These are phyloP conservation scores for Umbelopsis ramanniana DNA, from an alignment of 192 early-diverging fungal species.

Conservation along the genomic window DNA sequence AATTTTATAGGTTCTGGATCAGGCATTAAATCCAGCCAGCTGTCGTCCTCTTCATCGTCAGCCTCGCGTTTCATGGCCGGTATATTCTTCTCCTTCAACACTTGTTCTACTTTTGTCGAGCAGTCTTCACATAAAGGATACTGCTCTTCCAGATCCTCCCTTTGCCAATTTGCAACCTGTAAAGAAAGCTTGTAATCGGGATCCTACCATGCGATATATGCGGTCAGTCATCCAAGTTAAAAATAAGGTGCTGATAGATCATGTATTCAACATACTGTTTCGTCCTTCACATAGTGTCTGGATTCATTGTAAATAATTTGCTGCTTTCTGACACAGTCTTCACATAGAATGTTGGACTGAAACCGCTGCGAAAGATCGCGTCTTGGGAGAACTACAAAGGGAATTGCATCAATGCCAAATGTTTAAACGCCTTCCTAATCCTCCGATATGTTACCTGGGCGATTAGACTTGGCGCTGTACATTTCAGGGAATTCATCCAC, in stretches of 20 bases:
- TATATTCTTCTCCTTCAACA: conserved; percentile 2
- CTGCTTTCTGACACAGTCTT: conserved; percentile 8
- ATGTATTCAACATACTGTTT: background rate
- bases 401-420: background rate
- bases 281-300: conserved; percentile 16
- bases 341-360: conserved; percentile 1
- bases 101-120: background rate
- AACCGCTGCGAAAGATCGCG: conserved; percentile 10
- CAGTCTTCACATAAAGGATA: conserved; percentile 11
- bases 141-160: conserved; percentile 12
- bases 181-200: conserved; percentile 11
- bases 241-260: background rate
- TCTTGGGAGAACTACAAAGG: background rate
- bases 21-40: conserved; percentile 7
- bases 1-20: background rate
- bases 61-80: background rate
- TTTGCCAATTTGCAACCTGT: conserved; percentile 17
- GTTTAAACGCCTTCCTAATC: background rate
- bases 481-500: conserved; percentile 28
- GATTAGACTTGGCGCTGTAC: conserved; percentile 20
- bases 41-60: conserved; percentile 11
- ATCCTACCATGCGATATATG: background rate
- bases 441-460: background rate
- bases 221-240: too few relatives aligned
- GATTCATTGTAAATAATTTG: conserved; percentile 17